Percentiles rank a stretch among this genome's conserved stretches.
These are phyloP conservation scores for Phytophthora sp. DNA, from an alignment of 352 stramenopile species.

Conservation along the genomic window DNA sequence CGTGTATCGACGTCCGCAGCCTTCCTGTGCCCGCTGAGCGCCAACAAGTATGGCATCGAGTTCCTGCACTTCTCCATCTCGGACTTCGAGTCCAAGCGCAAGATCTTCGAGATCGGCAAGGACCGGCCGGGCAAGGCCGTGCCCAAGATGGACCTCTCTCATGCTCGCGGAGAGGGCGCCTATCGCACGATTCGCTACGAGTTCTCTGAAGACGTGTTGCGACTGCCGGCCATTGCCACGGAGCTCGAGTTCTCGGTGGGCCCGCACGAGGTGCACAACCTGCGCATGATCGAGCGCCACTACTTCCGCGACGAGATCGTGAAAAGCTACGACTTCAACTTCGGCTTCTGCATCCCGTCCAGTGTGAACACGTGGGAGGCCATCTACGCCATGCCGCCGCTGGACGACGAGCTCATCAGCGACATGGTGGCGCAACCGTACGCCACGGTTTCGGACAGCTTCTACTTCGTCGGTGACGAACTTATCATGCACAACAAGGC, in stretches of 20 bases:
- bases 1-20: conserved; percentile 35
- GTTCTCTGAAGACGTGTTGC: conserved; percentile 94
- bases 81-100: conserved; percentile 95
- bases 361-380: conserved; percentile 97
- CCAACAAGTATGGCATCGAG: conserved; percentile 95
- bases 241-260: conserved; percentile 95
- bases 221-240: conserved; percentile 89
- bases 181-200: conserved; percentile 96
- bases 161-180: conserved; percentile 87
- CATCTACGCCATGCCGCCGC: conserved; percentile 93
- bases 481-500: conserved; percentile 97
- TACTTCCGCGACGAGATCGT: conserved; percentile 96
- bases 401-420: conserved; percentile 94
- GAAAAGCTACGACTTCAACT: conserved; percentile 97
- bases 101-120: conserved; percentile 94
- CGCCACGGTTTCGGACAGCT: conserved; percentile 94
- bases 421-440: conserved; percentile 95
- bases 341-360: conserved; percentile 96
- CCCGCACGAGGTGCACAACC: conserved; percentile 86
- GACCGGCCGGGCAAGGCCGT: conserved; percentile 68
- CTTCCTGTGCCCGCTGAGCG: conserved; percentile 94
- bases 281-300: conserved; percentile 97
- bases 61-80: conserved; percentile 96
- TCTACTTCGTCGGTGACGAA: conserved; percentile 96
- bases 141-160: conserved; percentile 84